Evolutionary conservation across 202 grass and related monocot species (phyloP).

Genomic region (Zizania palustris): DNA sequence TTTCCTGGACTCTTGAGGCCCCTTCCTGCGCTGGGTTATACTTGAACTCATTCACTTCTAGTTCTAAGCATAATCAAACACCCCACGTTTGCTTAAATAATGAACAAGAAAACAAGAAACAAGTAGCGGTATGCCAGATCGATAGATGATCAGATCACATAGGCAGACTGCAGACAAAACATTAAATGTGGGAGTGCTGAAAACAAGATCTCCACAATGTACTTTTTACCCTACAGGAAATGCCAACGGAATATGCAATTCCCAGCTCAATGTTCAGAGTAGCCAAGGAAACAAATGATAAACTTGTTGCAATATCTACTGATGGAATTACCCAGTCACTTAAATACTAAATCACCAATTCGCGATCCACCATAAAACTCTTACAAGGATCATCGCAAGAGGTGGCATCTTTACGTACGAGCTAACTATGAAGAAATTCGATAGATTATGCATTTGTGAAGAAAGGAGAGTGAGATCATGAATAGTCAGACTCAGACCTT

Average conservation of each 20-base stretch:
- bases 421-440: conserved; percentile 1
- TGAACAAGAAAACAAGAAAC: conserved; percentile 42
- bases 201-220: conserved; percentile 44
- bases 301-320: conserved; percentile 28
- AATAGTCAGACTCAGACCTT: conserved; percentile 53
- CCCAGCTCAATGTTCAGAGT: conserved; percentile 20
- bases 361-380: conserved; percentile 24
- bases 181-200: conserved; percentile 33
- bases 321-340: conserved; percentile 31
- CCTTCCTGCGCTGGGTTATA: background rate
- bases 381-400: conserved; percentile 24
- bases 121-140: conserved; percentile 16
- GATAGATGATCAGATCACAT: conserved; percentile 43
- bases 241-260: conserved; percentile 17
- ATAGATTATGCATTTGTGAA: conserved; percentile 11
- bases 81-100: background rate
- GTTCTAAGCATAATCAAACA: conserved; percentile 32
- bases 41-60: conserved; percentile 21
- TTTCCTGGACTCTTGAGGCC: too few species aligned
- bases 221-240: conserved; percentile 39
- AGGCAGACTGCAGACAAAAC: conserved; percentile 45
- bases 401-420: conserved; percentile 5
- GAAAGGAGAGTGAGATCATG: conserved; percentile 37
- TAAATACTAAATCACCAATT: conserved; percentile 41
- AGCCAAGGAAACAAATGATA: conserved; percentile 41